Base-by-base conservation (phyloP, 2,329 filamentous ascomycete genomes). In the Diaporthe humulicola region DNA sequence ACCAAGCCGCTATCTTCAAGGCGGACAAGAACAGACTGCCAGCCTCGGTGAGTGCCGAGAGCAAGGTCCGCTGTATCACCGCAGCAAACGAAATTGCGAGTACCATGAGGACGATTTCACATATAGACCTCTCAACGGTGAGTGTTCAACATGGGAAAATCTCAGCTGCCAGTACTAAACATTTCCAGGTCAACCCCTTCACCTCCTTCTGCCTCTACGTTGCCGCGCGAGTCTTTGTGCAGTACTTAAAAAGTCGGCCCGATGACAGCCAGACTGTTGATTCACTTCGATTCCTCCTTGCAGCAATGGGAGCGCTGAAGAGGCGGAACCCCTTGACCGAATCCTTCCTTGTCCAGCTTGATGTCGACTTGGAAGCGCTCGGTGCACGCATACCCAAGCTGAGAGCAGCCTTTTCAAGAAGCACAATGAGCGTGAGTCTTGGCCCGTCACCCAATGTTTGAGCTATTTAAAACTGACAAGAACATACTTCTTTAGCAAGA, bases 1-100 rank as follows among this genome's bases (percentile, higher is more conserved):
- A 99, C 81, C 97, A 99, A 85, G 97, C 96, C 3, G 97, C 97
- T 36, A 98, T 99, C 28, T 98, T 96, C 88, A 98, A 98, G 82
- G 95, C 96, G 0, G 96, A 98, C 80, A 97, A 95, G 84, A 93
- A 98, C 83, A 90, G 92, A 71, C 86, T 98, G 76, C 92, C 95
- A 0, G 86, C 90, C 1, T 92, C 93, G 25, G 93, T 98, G 61
- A 93, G 94, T 77, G 92, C 94, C 1, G 96, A 98, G 81, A 98
- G 96, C 83, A 98, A 98, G 83, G 91, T 97, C 19, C 91, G 97
- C 76, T 98, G 97, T 80, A 95, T 98, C 75, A 95, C 95, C 30
- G 95, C 96, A 17, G 97, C 97, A 38, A 95, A 96, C 74, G 96
- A 98, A 81, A 97, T 98, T 81, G 94, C 96, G 12, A 96, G 92